Conservation (phyloP, 192 early-diverging fungal genomes). For the Coemansia sp. region DNA sequence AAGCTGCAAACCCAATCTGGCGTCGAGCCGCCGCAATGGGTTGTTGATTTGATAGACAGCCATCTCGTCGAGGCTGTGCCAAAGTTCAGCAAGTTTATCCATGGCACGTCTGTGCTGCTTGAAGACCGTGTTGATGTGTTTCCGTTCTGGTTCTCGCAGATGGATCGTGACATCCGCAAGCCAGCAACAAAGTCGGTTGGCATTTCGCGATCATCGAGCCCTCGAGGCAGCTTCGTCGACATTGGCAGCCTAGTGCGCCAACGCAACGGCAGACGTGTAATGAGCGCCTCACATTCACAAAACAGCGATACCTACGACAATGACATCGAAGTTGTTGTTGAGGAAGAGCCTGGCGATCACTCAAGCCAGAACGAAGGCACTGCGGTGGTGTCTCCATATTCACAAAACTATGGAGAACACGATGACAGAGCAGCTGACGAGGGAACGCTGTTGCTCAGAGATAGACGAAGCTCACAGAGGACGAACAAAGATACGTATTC, state of each 20-base stretch:
- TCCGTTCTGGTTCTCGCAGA: constrained; percentile 95
- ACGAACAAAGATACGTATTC: constrained; percentile 5
- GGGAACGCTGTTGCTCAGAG: constrained; percentile 30
- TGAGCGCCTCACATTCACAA: constrained; percentile 26
- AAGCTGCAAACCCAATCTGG: constrained; percentile 95
- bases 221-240: constrained; percentile 40
- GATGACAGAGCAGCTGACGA: constrained; percentile 15
- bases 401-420: constrained; percentile 17
- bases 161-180: constrained; percentile 91
- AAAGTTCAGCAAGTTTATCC: constrained; percentile 98
- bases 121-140: constrained; percentile 78
- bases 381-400: constrained; percentile 18
- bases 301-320: constrained; percentile 25
- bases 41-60: constrained; percentile 82
- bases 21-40: constrained; percentile 90
- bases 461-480: background rate
- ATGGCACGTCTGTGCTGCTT: constrained; percentile 86
- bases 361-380: constrained; percentile 39
- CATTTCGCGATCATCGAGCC: constrained; percentile 50
- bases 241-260: constrained; percentile 32
- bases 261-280: constrained; percentile 10
- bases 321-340: constrained; percentile 40
- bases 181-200: constrained; percentile 60
- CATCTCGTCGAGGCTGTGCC: constrained; percentile 92
- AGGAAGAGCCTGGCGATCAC: constrained; percentile 37